Base-by-base conservation (phyloP, 2,329 filamentous ascomycete genomes). In the Rhinocladiella similis region DNA sequence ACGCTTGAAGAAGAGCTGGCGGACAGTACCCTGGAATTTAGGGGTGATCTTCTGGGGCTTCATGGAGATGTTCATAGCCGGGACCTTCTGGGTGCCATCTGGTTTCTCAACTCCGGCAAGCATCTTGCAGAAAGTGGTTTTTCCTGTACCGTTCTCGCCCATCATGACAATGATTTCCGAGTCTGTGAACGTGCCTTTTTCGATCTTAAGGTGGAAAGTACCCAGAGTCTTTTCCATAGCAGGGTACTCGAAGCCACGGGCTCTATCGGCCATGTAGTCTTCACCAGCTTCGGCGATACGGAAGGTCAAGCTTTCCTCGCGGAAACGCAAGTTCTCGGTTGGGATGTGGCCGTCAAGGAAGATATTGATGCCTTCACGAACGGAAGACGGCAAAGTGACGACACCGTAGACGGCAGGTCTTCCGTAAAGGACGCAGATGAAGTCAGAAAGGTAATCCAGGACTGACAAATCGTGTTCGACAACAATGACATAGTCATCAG, bases 141-240 rank as follows among this genome's bases (percentile, higher is more conserved):
- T 97, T 73, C 95, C 95, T 35, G 95, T 99, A 77, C 94, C 94
- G 77, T 99, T 99, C 80, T 97, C 93, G 66, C 94, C 94, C 94
- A 99, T 97, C 91, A 99, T 96, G 75, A 99, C 94, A 56, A 99
- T 85, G 66, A 99, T 99, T 72, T 99, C 94, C 0, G 94, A 99
- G 73, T 99, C 93, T 18, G 94, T 97, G 72, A 99, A 99, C 59
- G 87, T 81, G 66, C 95, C 94, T 20, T 83, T 56, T 46, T 97
- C 89, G 64, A 99, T 86, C 56, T 76, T 83, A 49, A 99, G 84
- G 68, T 89, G 85, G 83, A 99, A 99, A 72, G 82, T 83, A 59
- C 92, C 94, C 36, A 97, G 81, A 0, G 89, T 94, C 83, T 97
- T 97, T 74, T 90, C 82, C 91, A 99, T 96, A 51, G 78, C 78